Evolutionary conservation across 2,329 filamentous ascomycete species (phyloP).

Genomic region (Sporothrix brunneoviolacea): DNA sequence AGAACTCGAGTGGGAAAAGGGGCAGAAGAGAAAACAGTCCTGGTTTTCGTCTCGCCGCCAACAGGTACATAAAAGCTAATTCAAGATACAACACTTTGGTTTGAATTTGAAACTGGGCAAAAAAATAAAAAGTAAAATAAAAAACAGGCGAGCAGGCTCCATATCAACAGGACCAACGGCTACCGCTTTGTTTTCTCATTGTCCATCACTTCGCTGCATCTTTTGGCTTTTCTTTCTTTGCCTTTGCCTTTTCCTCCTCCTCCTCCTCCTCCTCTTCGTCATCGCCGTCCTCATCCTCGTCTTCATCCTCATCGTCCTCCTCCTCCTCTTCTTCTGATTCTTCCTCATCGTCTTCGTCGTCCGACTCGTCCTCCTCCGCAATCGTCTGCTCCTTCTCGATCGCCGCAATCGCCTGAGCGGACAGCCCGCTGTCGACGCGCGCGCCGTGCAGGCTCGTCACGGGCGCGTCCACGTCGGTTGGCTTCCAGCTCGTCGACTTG

Average conservation of each 20-base stretch:
- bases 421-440: slow-evolving; percentile 25
- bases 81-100: neutral
- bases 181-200: neutral
- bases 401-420: slow-evolving; percentile 33
- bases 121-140: neutral
- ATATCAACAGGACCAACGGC: neutral
- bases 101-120: neutral
- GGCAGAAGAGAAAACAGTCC: too few relatives aligned
- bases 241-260: slow-evolving; percentile 8
- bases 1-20: too few relatives aligned
- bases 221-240: neutral
- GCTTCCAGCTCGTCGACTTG: slow-evolving; percentile 30
- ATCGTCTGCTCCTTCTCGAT: slow-evolving; percentile 34
- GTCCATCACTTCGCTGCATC: neutral
- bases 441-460: slow-evolving; percentile 30
- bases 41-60: too few relatives aligned
- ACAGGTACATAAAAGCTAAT: neutral
- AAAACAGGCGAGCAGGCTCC: neutral
- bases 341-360: neutral
- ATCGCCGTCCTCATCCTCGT: neutral
- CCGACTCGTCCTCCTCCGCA: slow-evolving; percentile 25
- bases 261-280: neutral
- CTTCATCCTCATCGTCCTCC: neutral
- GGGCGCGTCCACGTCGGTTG: slow-evolving; percentile 26
- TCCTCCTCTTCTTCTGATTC: neutral